Percentiles rank a stretch among this genome's conserved stretches.
Conservation (phyloP, 2,329 filamentous ascomycete genomes). For the Akanthomyces dipterigenus region DNA sequence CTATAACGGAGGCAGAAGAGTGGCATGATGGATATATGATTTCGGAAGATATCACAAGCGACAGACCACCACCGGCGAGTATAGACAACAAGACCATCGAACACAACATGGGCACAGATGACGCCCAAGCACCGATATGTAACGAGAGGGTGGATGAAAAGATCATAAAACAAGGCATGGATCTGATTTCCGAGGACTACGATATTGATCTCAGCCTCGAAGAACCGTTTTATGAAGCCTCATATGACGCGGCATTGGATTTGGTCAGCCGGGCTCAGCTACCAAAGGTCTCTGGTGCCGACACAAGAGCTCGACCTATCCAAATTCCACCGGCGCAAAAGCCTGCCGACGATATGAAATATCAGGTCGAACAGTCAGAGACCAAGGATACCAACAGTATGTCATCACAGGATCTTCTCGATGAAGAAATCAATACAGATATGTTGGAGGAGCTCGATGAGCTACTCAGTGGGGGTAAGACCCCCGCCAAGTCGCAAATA, state of each 20-base stretch:
- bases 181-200: not conserved
- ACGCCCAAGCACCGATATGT: not conserved
- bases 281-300: not conserved
- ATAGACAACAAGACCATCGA: not conserved
- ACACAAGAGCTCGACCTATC: too few relatives aligned
- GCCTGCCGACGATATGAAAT: not conserved
- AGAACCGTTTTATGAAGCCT: not conserved
- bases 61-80: not conserved
- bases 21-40: not conserved
- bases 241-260: not conserved
- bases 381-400: too few relatives aligned
- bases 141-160: not conserved
- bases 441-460: slow-evolving; percentile 16
- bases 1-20: not conserved
- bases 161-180: not conserved
- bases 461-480: slow-evolving; percentile 1
- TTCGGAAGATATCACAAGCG: not conserved
- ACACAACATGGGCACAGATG: not conserved
- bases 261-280: not conserved
- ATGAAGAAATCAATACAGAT: slow-evolving; percentile 21
- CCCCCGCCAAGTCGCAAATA: not conserved
- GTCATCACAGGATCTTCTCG: slow-evolving; percentile 11
- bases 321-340: too few relatives aligned
- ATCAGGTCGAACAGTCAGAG: not conserved
- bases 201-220: not conserved